phyloP scores from a whole-genome alignment of 1,139 yeast genomes.

The Ogataea hybrid region DNA sequence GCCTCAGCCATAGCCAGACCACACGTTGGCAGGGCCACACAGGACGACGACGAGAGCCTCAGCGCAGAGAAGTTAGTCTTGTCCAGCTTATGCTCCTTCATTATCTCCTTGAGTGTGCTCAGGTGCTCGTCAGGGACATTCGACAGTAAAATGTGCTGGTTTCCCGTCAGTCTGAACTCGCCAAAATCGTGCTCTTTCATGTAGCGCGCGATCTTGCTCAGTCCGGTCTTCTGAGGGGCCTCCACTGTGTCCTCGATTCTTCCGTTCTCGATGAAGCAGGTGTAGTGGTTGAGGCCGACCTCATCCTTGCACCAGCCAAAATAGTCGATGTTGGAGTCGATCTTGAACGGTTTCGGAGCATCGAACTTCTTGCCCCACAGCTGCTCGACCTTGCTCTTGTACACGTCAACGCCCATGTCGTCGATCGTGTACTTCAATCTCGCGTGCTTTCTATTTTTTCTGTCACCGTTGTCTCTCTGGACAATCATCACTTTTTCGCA shows the following conservation, averaged over 20 bases:
- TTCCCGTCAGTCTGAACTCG: slow-evolving; percentile 92
- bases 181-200: slow-evolving; percentile 58
- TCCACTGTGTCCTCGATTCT: slow-evolving; percentile 93
- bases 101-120: slow-evolving; percentile 55
- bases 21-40: slow-evolving; percentile 99
- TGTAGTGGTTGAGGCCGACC: slow-evolving; percentile 81
- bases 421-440: slow-evolving; percentile 96
- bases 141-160: slow-evolving; percentile 84
- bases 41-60: slow-evolving; percentile 89
- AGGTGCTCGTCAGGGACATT: slow-evolving; percentile 70
- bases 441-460: slow-evolving; percentile 96
- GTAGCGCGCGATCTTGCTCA: slow-evolving; percentile 71
- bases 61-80: slow-evolving; percentile 81
- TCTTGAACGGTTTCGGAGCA: slow-evolving; percentile 67
- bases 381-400: slow-evolving; percentile 79
- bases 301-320: slow-evolving; percentile 97
- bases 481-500: slow-evolving; percentile 93
- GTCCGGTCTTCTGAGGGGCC: slow-evolving; percentile 86
- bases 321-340: slow-evolving; percentile 84
- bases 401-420: slow-evolving; percentile 82
- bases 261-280: slow-evolving; percentile 94
- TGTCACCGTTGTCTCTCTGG: slow-evolving; percentile 94
- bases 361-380: slow-evolving; percentile 74
- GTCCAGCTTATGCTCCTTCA: slow-evolving; percentile 77
- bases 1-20: slow-evolving; percentile 99